These are phyloP conservation scores for Flaveria floridana DNA, from an alignment of 140 eudicot genomes.

Conservation along the genomic window DNA sequence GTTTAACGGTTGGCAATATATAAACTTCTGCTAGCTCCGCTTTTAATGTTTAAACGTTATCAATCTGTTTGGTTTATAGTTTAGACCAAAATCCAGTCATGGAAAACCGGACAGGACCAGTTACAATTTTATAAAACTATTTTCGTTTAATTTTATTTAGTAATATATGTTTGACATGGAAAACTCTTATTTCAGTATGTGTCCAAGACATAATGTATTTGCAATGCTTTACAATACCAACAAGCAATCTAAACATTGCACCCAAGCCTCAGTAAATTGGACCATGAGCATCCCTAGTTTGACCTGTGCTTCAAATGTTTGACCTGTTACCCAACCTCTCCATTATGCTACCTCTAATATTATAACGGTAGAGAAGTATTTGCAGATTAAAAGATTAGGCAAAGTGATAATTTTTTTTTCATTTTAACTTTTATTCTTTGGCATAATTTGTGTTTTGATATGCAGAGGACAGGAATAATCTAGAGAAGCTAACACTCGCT, in stretches of 20 bases:
- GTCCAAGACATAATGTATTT: background rate
- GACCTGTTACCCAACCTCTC: background rate
- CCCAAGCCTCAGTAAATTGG: background rate
- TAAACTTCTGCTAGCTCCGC: background rate
- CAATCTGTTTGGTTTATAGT: background rate
- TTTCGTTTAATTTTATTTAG: background rate
- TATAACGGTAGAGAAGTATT: background rate
- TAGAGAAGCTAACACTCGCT: slow-evolving; percentile 90
- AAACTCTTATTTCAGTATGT: background rate
- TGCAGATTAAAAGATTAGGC: background rate
- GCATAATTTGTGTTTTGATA: slow-evolving; percentile 26
- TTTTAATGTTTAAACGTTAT: no score
- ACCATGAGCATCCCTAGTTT: background rate
- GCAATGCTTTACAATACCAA: background rate
- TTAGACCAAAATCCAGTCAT: background rate
- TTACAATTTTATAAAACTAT: no score
- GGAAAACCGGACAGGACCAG: background rate
- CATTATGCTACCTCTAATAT: slow-evolving; percentile 1
- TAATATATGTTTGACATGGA: background rate
- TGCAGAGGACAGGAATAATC: slow-evolving; percentile 93
- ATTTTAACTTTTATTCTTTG: background rate
- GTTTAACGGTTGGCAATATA: background rate
- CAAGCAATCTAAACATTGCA: background rate
- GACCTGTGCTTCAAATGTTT: background rate
- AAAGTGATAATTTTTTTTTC: background rate